A percentile compares a stretch with the other conserved stretches of the same genome.
Evolutionary conservation across 2,329 filamentous ascomycete species (phyloP).

Genomic region (Macrophomina tecta): DNA sequence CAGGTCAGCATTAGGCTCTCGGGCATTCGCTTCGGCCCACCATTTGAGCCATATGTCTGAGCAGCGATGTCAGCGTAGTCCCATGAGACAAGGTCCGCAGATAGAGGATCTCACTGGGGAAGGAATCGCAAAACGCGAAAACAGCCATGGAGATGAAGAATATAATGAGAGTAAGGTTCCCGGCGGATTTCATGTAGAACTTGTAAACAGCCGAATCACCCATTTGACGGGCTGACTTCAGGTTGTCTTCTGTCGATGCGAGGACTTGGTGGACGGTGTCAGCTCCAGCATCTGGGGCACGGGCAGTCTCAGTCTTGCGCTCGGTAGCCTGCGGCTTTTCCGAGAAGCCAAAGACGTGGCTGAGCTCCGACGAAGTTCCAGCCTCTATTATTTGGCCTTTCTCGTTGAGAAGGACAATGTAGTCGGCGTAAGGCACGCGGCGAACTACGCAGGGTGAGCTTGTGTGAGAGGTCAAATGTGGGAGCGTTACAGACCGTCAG

Average conservation of each 20-base stretch:
- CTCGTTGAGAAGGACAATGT: constrained; percentile 49
- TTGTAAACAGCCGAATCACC: constrained; percentile 42
- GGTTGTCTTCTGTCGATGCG: not conserved
- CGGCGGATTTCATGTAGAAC: constrained; percentile 42
- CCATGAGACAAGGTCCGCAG: not conserved
- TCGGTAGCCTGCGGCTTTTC: not conserved
- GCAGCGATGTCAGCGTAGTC: not conserved
- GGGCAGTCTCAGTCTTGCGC: not conserved
- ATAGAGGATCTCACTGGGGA: constrained; percentile 36
- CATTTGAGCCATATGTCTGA: constrained; percentile 56
- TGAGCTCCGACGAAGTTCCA: constrained; percentile 48
- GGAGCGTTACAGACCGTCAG: constrained; percentile 35
- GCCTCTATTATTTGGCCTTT: constrained; percentile 45
- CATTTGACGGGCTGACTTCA: constrained; percentile 34
- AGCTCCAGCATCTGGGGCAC: not conserved
- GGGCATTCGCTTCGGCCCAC: constrained; percentile 53
- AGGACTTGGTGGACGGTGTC: not conserved
- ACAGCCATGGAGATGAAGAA: constrained; percentile 41
- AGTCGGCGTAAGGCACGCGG: constrained; percentile 48
- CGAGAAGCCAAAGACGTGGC: constrained; percentile 24
- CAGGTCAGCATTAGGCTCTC: constrained; percentile 45
- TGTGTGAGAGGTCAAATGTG: not conserved
- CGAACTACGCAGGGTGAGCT: constrained; percentile 35
- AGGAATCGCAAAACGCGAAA: constrained; percentile 44
- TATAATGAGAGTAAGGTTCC: constrained; percentile 38